Percentiles rank a stretch among this genome's conserved stretches.
Evolutionary conservation across 805 yeast species (phyloP).

Genomic region (Yarrowia sp.): DNA sequence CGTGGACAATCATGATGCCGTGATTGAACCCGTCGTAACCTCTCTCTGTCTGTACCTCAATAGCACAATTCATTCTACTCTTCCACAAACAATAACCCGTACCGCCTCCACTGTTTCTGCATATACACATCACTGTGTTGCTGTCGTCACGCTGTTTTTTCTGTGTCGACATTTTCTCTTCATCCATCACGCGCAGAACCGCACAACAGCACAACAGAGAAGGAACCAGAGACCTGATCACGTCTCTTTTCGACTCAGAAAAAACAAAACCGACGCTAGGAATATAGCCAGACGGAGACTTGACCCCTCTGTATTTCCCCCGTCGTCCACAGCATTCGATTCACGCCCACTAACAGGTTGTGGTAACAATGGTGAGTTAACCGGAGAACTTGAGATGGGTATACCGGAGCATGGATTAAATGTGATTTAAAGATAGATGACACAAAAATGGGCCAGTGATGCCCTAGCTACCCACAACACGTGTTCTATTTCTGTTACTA

Average conservation of each 20-base stretch:
- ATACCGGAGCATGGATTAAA: neutral
- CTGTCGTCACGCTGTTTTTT: constrained; percentile 19
- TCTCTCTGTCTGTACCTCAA: neutral
- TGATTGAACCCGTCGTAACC: neutral
- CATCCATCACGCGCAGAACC: neutral
- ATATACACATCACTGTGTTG: constrained; percentile 8
- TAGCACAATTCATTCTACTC: neutral
- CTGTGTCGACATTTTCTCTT: neutral
- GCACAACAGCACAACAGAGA: neutral
- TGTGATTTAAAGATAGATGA: neutral
- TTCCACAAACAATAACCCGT: neutral
- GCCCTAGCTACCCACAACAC: neutral
- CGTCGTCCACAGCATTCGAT: neutral
- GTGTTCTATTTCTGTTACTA: neutral
- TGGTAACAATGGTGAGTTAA: constrained; percentile 9
- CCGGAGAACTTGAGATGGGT: neutral
- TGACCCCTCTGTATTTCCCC: neutral
- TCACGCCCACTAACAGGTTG: neutral
- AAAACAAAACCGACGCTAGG: neutral
- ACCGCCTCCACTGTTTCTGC: neutral
- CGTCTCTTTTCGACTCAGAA: neutral
- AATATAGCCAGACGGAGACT: neutral
- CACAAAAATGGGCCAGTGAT: neutral
- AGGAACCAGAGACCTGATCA: neutral
- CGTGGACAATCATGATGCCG: neutral